Evolutionary conservation across 441 rosid species (phyloP).

Genomic region (Dalechampia spathulata): DNA sequence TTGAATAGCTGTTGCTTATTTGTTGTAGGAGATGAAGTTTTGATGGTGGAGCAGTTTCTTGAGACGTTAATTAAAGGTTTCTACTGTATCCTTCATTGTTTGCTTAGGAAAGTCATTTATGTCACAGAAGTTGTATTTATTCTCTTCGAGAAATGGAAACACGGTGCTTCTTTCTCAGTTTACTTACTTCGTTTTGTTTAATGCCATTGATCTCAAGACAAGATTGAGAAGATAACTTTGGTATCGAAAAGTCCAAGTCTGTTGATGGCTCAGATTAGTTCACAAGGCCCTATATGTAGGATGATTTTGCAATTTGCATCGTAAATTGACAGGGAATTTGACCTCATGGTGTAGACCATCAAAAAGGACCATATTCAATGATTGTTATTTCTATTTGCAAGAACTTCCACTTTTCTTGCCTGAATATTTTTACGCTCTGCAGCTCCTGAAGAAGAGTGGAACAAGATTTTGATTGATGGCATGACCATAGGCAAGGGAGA

Average conservation of each 20-base stretch:
- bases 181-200: not conserved
- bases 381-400: too few relatives aligned
- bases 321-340: not conserved
- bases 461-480: slow-evolving; percentile 58
- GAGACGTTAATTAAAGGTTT: slow-evolving; percentile 75
- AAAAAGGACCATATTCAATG: too few relatives aligned
- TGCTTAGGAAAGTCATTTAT: not conserved
- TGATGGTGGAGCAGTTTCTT: slow-evolving; percentile 70
- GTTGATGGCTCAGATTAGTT: too few relatives aligned
- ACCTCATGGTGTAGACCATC: not conserved
- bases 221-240: not conserved
- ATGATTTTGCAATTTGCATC: not conserved
- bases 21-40: slow-evolving; percentile 59
- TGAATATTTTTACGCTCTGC: slow-evolving; percentile 16
- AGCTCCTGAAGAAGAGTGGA: slow-evolving; percentile 94
- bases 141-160: not conserved
- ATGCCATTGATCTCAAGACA: not conserved
- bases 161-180: not conserved
- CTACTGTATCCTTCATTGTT: slow-evolving; percentile 4
- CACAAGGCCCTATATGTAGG: too few relatives aligned
- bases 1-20: slow-evolving; percentile 4
- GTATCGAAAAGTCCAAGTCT: too few relatives aligned
- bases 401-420: not conserved
- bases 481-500: slow-evolving; percentile 69
- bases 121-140: not conserved